A percentile compares a stretch with the other conserved stretches of the same genome.
Evolutionary conservation across 768 basidiomycete species (phyloP).

Genomic region (Cystofilobasidium capitatum): DNA sequence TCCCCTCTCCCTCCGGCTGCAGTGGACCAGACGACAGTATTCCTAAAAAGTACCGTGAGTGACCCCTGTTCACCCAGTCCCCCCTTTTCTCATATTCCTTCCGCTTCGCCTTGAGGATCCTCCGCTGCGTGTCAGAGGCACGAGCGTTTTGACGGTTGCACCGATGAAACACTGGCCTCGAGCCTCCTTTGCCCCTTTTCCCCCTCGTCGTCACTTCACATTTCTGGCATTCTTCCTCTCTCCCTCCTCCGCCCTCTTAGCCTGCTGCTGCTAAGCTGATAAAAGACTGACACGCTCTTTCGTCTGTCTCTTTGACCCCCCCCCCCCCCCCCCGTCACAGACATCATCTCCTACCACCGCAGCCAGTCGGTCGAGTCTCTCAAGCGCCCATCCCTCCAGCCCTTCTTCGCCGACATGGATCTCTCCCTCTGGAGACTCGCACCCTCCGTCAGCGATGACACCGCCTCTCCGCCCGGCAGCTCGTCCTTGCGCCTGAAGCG

Average conservation of each 20-base stretch:
- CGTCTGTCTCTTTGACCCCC: neutral
- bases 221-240: neutral
- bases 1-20: neutral
- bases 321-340: neutral
- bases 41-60: constrained; percentile 15
- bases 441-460: neutral
- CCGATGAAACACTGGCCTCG: too few species aligned
- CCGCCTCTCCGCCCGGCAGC: neutral
- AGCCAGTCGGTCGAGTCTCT: neutral
- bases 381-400: neutral
- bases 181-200: too few species aligned
- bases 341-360: constrained; percentile 19
- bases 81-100: too few species aligned
- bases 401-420: neutral
- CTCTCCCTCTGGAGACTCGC: neutral
- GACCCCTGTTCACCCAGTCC: too few species aligned
- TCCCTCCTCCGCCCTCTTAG: neutral
- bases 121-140: too few species aligned
- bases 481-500: too few species aligned
- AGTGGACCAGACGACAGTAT: neutral
- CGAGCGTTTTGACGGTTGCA: too few species aligned
- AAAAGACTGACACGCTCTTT: neutral
- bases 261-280: neutral
- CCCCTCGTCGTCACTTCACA: too few species aligned
- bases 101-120: too few species aligned